Conservation (phyloP, 257 asterid species). For the Buddleja alternifolia region DNA sequence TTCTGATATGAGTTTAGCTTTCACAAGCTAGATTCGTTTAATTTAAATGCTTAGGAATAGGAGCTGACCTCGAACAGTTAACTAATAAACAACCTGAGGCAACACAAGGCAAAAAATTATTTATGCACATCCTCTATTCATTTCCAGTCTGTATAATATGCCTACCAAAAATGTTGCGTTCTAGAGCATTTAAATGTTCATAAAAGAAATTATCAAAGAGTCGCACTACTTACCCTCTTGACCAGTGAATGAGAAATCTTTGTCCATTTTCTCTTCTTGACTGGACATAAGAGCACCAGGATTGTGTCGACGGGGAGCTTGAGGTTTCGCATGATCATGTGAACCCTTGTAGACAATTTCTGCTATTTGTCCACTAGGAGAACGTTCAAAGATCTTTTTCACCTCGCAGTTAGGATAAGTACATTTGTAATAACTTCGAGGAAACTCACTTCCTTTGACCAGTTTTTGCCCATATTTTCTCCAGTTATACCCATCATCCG, state of each 20-base stretch:
- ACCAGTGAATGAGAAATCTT: conserved; percentile 38
- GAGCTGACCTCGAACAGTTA: not conserved
- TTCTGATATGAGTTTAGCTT: not conserved
- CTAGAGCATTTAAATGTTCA: not conserved
- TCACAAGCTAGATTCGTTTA: conserved; percentile 6
- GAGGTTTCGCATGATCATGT: conserved; percentile 76
- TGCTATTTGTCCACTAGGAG: conserved; percentile 62
- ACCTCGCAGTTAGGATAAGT: conserved; percentile 65
- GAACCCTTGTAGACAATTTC: conserved; percentile 70
- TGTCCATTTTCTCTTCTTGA: conserved; percentile 55
- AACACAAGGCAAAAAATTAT: not conserved
- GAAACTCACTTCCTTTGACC: conserved; percentile 74
- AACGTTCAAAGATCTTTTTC: conserved; percentile 64
- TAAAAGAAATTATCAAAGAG: conserved; percentile 5
- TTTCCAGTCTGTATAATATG: not conserved
- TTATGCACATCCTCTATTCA: not conserved
- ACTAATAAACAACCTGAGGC: not conserved
- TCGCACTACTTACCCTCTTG: conserved; percentile 48
- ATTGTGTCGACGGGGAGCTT: conserved; percentile 53
- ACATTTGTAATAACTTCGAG: conserved; percentile 70
- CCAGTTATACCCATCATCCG: conserved; percentile 65
- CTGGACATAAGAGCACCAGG: conserved; percentile 51
- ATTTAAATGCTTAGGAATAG: not conserved
- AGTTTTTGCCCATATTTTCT: conserved; percentile 76
- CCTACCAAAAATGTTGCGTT: not conserved